phyloP scores from a whole-genome alignment of 306 rosid species.

The Rosa rugosa region DNA sequence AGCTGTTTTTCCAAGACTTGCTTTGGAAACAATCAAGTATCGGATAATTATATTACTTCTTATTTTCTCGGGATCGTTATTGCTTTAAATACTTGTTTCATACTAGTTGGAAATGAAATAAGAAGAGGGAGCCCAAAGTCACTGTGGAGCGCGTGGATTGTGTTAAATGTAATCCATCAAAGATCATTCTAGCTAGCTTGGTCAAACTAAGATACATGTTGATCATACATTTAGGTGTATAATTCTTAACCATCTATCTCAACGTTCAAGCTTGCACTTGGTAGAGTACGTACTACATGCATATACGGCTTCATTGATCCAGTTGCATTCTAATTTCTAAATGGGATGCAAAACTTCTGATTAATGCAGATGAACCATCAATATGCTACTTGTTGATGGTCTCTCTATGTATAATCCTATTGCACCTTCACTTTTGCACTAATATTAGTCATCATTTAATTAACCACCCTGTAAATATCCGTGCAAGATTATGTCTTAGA shows the following conservation, averaged over 20 bases:
- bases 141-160: constrained; percentile 46
- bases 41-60: constrained; percentile 31
- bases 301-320: neutral
- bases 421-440: too few species aligned
- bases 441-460: too few species aligned
- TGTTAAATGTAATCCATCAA: neutral
- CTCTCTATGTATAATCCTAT: too few species aligned
- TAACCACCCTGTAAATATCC: too few species aligned
- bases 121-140: constrained; percentile 14
- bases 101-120: constrained; percentile 22
- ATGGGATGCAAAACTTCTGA: neutral
- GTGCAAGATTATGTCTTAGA: too few species aligned
- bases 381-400: too few species aligned
- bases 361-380: too few species aligned
- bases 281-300: too few species aligned
- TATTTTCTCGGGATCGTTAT: constrained; percentile 67
- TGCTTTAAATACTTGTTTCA: constrained; percentile 36
- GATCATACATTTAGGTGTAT: neutral
- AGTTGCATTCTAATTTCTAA: neutral
- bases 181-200: neutral
- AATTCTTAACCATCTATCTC: neutral
- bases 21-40: constrained; percentile 67
- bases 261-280: neutral
- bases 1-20: constrained; percentile 62
- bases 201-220: neutral